These are phyloP conservation scores for Epithele typhae DNA, from an alignment of 768 basidiomycete genomes.

Conservation along the genomic window DNA sequence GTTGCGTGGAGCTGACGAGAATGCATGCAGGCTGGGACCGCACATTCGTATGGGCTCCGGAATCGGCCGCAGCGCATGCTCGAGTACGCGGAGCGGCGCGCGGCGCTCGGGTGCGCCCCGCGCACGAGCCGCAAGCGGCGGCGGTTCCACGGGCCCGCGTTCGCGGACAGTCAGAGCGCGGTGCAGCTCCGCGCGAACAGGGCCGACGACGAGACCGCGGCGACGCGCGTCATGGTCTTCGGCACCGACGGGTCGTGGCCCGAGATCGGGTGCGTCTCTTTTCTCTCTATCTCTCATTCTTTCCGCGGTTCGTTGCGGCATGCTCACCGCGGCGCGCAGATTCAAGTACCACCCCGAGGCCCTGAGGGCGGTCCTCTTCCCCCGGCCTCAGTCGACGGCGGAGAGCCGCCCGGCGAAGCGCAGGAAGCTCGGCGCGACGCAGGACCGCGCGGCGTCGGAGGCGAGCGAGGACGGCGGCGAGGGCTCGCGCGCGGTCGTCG, in stretches of 20 bases:
- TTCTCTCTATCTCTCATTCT: no score
- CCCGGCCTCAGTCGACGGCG: background rate
- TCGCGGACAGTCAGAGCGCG: constrained; percentile 3
- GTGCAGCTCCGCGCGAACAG: constrained; percentile 6
- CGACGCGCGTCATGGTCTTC: constrained; percentile 14
- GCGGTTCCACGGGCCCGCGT: constrained; percentile 2
- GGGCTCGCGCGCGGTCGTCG: constrained; percentile 19
- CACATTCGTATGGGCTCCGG: constrained; percentile 49
- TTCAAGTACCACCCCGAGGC: constrained; percentile 28
- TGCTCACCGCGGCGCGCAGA: constrained; percentile 8
- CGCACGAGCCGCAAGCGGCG: constrained; percentile 6
- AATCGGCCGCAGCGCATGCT: constrained; percentile 63
- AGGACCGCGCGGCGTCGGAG: constrained; percentile 5
- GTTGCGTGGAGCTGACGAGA: background rate
- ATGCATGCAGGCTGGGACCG: constrained; percentile 42
- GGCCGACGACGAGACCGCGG: constrained; percentile 7
- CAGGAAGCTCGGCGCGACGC: constrained; percentile 1
- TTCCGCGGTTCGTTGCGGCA: background rate
- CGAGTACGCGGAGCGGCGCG: constrained; percentile 62
- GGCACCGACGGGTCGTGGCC: constrained; percentile 15
- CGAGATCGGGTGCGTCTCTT: constrained; percentile 7
- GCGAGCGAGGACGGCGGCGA: constrained; percentile 5
- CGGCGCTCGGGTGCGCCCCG: constrained; percentile 31
- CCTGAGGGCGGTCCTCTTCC: constrained; percentile 23
- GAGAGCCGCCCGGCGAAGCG: constrained; percentile 15